phyloP scores from a whole-genome alignment of 1,139 yeast species.

The Nakaseomyces uthaithaninus region DNA sequence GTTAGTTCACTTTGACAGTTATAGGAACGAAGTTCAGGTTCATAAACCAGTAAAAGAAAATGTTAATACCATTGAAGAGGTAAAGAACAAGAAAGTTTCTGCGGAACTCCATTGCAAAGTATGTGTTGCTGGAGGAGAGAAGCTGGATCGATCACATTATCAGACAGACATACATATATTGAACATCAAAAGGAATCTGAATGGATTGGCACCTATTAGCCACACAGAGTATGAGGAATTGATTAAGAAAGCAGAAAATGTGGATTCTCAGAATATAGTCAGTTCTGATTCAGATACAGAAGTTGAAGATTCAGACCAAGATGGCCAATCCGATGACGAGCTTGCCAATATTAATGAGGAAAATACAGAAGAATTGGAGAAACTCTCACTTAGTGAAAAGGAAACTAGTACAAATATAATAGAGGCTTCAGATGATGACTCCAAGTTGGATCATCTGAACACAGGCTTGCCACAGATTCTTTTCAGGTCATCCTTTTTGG shows the following conservation, averaged over 20 bases:
- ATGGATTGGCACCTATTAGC: constrained; percentile 41
- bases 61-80: constrained; percentile 5
- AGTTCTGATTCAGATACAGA: constrained; percentile 47
- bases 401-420: neutral
- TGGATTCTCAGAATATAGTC: constrained; percentile 40
- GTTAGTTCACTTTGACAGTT: constrained; percentile 49
- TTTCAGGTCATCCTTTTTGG: constrained; percentile 43
- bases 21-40: constrained; percentile 33
- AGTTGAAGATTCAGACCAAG: constrained; percentile 3
- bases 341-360: constrained; percentile 8
- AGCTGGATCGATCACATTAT: constrained; percentile 40
- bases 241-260: constrained; percentile 35
- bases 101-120: constrained; percentile 1
- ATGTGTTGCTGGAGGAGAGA: neutral
- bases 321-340: neutral
- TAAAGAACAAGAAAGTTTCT: constrained; percentile 1
- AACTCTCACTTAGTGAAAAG: neutral
- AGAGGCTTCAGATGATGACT: constrained; percentile 24
- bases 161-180: constrained; percentile 54
- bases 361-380: constrained; percentile 8
- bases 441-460: constrained; percentile 44
- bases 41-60: constrained; percentile 13
- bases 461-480: constrained; percentile 58
- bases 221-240: constrained; percentile 54
- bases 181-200: constrained; percentile 49